A percentile compares a stretch with the other conserved stretches of the same genome.
Evolutionary conservation across 208 protist genomes (phyloP).

Genomic region (Baffinella frigidus): DNA sequence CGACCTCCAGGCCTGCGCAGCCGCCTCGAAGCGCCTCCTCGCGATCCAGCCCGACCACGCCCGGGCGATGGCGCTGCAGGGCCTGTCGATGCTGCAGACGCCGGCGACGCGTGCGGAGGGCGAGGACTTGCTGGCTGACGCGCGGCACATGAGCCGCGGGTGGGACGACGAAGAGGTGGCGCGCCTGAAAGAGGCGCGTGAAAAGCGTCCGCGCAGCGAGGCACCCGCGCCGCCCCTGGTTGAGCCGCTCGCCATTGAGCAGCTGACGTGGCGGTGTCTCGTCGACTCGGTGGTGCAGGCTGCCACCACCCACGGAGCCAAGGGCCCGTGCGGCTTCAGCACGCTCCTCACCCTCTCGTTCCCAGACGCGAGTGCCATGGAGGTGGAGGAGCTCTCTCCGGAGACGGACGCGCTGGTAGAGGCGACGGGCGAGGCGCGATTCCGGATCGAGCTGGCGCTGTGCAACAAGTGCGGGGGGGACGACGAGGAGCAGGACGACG

Average conservation of each 20-base stretch:
- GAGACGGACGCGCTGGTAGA: too few relatives aligned
- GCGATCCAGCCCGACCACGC: background rate
- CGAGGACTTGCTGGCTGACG: background rate
- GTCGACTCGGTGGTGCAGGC: too few relatives aligned
- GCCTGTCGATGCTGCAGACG: background rate
- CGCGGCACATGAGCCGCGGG: background rate
- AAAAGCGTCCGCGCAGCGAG: too few relatives aligned
- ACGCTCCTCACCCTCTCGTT: too few relatives aligned
- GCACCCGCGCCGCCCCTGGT: too few relatives aligned
- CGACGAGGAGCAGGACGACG: background rate
- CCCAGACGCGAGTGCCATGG: too few relatives aligned
- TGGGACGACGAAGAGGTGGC: background rate
- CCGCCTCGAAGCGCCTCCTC: background rate
- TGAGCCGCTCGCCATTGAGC: too few relatives aligned
- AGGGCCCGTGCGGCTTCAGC: too few relatives aligned
- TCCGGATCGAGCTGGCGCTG: background rate
- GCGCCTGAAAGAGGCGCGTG: too few relatives aligned
- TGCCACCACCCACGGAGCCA: too few relatives aligned
- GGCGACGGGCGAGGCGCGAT: background rate
- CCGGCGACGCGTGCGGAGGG: background rate
- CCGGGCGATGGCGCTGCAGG: background rate
- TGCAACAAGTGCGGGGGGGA: background rate
- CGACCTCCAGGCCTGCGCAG: background rate
- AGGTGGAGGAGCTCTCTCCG: too few relatives aligned
- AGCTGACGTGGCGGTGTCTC: too few relatives aligned